Conservation (phyloP, 305 asterid species). For the Petunia hybrid region DNA sequence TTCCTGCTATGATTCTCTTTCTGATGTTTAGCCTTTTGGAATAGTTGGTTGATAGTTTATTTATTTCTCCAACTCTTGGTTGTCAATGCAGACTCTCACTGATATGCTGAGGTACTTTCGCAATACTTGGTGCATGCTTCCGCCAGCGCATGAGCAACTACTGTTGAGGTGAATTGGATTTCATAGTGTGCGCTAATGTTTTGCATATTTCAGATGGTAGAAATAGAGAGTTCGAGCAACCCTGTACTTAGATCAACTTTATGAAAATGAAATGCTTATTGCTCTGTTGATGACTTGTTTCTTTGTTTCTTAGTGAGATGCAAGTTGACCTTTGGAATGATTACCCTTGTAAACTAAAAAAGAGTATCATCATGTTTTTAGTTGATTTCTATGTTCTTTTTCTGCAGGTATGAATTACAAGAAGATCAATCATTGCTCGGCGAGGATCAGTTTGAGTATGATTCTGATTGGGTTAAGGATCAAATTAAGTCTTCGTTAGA, state of each 20-base stretch:
- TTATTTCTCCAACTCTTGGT: slow-evolving; percentile 27
- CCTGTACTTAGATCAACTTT: not conserved
- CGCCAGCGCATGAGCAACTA: slow-evolving; percentile 70
- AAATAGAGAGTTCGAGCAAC: not conserved
- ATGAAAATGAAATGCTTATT: not conserved
- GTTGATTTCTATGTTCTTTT: not conserved
- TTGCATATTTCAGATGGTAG: not conserved
- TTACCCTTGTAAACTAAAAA: not conserved
- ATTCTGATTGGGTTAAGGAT: slow-evolving; percentile 60
- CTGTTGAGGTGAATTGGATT: slow-evolving; percentile 63
- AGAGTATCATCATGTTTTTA: not conserved
- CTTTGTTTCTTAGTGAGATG: not conserved
- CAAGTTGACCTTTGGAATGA: not conserved
- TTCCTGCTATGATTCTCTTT: not conserved
- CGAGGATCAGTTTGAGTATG: slow-evolving; percentile 67
- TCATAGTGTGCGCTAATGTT: not conserved
- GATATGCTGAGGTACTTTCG: slow-evolving; percentile 65
- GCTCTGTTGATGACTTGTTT: slow-evolving; percentile 19
- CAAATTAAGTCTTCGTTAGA: slow-evolving; percentile 71
- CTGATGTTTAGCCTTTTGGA: slow-evolving; percentile 17
- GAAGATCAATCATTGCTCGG: slow-evolving; percentile 81
- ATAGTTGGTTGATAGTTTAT: slow-evolving; percentile 17
- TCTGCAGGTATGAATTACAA: slow-evolving; percentile 77
- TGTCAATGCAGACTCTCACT: slow-evolving; percentile 67
- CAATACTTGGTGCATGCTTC: slow-evolving; percentile 64